A percentile compares a stretch with the other conserved stretches of the same genome.
phyloP scores from a whole-genome alignment of 164 flowering plant species.

The Chimonanthus salicifolius region DNA sequence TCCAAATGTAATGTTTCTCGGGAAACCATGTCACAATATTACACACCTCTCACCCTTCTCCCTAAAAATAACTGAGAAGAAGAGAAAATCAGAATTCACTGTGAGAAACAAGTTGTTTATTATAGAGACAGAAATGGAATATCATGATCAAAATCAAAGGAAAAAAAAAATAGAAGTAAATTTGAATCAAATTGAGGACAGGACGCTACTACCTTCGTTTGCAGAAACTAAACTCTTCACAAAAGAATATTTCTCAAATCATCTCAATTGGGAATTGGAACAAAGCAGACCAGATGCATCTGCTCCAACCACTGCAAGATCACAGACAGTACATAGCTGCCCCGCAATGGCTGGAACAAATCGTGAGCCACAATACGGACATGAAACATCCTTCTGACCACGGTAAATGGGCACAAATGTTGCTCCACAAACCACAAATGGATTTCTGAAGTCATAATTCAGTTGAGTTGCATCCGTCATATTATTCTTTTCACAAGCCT shows the following conservation, averaged over 20 bases:
- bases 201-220: neutral
- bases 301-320: conserved; percentile 63
- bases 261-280: conserved; percentile 68
- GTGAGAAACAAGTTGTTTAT: conserved; percentile 5
- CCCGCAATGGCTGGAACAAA: conserved; percentile 68
- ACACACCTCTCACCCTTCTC: too few species aligned
- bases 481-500: conserved; percentile 35
- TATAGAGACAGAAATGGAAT: neutral
- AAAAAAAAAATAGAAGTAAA: neutral
- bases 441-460: conserved; percentile 78
- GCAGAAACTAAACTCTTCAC: neutral
- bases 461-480: conserved; percentile 41
- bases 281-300: conserved; percentile 83
- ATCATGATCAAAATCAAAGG: conserved; percentile 3
- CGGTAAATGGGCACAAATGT: conserved; percentile 72
- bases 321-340: conserved; percentile 61
- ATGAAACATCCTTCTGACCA: conserved; percentile 69
- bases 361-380: conserved; percentile 66
- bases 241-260: conserved; percentile 10
- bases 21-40: too few species aligned
- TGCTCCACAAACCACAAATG: conserved; percentile 80
- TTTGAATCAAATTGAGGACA: conserved; percentile 12
- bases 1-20: too few species aligned
- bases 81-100: neutral
- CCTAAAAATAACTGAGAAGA: neutral